A percentile compares a stretch with the other conserved stretches of the same genome.
Conservation (phyloP, 768 basidiomycete species). For the Ramaria sp. region DNA sequence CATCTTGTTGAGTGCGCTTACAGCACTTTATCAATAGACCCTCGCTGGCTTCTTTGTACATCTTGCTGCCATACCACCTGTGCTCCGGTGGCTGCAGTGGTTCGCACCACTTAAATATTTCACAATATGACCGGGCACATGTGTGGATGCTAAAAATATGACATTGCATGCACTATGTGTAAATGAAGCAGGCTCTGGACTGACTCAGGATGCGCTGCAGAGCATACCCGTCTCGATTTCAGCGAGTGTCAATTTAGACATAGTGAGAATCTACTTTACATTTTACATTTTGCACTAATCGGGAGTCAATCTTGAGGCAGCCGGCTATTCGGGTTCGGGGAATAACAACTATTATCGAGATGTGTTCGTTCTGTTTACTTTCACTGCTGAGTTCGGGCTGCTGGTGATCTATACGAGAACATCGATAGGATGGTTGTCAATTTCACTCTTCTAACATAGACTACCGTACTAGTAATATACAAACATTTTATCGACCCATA, state of each 20-base stretch:
- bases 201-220: constrained; percentile 67
- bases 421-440: constrained; percentile 36
- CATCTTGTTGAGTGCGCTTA: constrained; percentile 73
- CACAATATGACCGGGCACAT: neutral
- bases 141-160: neutral
- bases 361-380: constrained; percentile 78
- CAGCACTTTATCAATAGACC: constrained; percentile 70
- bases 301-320: neutral
- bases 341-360: constrained; percentile 78
- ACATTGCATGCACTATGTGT: constrained; percentile 54
- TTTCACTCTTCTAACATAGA: neutral
- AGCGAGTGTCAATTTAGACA: constrained; percentile 75
- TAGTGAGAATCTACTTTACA: constrained; percentile 34
- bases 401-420: constrained; percentile 63
- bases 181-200: constrained; percentile 84
- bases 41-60: constrained; percentile 93
- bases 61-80: constrained; percentile 72
- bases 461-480: constrained; percentile 1
- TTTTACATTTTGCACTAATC: neutral
- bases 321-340: constrained; percentile 79
- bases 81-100: constrained; percentile 92
- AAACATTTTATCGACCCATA: constrained; percentile 5
- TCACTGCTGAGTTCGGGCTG: constrained; percentile 68
- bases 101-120: constrained; percentile 69
- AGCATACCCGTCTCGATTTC: constrained; percentile 79